A percentile compares a stretch with the other conserved stretches of the same genome.
These are phyloP conservation scores for Tubosaeta sp. DNA, from an alignment of 768 basidiomycete genomes.

Conservation along the genomic window DNA sequence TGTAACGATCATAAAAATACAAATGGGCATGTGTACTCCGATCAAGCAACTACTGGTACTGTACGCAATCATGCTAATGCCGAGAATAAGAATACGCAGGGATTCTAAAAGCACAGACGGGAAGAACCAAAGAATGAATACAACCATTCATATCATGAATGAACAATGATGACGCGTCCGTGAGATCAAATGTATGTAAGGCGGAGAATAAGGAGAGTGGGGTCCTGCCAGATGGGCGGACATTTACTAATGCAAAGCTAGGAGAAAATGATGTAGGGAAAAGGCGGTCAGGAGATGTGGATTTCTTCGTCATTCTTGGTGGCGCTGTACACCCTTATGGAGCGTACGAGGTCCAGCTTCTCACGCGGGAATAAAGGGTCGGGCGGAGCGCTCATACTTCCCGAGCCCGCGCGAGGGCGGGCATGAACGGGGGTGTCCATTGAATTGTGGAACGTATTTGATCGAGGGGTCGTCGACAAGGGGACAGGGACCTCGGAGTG, in stretches of 20 bases:
- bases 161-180: constrained; percentile 1
- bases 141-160: constrained; percentile 10
- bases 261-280: neutral
- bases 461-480: constrained; percentile 20
- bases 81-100: constrained; percentile 7
- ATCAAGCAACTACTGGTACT: neutral
- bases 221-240: constrained; percentile 11
- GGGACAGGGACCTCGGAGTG: constrained; percentile 23
- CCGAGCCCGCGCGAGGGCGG: constrained; percentile 7
- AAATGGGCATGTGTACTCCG: constrained; percentile 2
- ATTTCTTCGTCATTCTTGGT: constrained; percentile 36
- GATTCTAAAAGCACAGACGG: constrained; percentile 3
- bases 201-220: constrained; percentile 14
- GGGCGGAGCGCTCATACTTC: constrained; percentile 13
- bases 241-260: constrained; percentile 3
- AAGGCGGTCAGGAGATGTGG: constrained; percentile 16
- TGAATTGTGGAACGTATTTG: constrained; percentile 16
- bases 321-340: constrained; percentile 49
- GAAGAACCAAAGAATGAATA: constrained; percentile 10
- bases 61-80: constrained; percentile 10
- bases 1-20: constrained; percentile 17
- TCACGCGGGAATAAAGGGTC: constrained; percentile 30
- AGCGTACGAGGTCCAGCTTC: constrained; percentile 48
- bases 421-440: constrained; percentile 10
- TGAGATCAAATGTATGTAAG: neutral